A percentile compares a stretch with the other conserved stretches of the same genome.
Conservation (phyloP, 2,329 filamentous ascomycete species). For the Dactylonectria macrodidyma region DNA sequence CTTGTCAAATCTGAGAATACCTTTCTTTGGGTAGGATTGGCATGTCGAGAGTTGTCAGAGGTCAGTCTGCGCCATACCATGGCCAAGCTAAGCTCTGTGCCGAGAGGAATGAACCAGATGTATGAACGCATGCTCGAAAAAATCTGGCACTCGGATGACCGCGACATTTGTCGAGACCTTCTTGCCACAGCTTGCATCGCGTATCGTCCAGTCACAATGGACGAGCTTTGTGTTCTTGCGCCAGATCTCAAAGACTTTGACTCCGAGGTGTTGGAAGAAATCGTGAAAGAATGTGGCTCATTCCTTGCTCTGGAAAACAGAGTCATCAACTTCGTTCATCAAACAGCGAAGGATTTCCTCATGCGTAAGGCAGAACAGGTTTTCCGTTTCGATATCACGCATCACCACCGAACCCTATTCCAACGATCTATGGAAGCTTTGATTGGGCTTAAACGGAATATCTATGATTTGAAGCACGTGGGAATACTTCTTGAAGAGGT, state of each 20-base stretch:
- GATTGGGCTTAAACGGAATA: conserved; percentile 51
- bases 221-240: conserved; percentile 51
- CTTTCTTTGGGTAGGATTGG: conserved; percentile 48
- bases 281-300: conserved; percentile 55
- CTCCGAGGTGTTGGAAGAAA: conserved; percentile 38
- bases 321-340: conserved; percentile 56
- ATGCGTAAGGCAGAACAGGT: conserved; percentile 38
- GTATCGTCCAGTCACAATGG: conserved; percentile 55
- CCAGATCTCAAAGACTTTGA: conserved; percentile 19
- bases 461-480: conserved; percentile 52
- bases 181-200: conserved; percentile 50
- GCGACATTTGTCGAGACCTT: conserved; percentile 51
- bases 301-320: conserved; percentile 54
- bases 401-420: conserved; percentile 52
- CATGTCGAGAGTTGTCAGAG: conserved; percentile 34
- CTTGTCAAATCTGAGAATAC: conserved; percentile 54
- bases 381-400: conserved; percentile 48
- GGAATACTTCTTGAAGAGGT: conserved; percentile 28
- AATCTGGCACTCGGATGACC: conserved; percentile 48
- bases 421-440: conserved; percentile 53
- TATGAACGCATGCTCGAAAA: conserved; percentile 57
- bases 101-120: conserved; percentile 51
- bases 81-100: conserved; percentile 45
- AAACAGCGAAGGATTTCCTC: conserved; percentile 61
- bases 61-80: conserved; percentile 29